Evolutionary conservation across 192 early-diverging fungal species (phyloP).

Genomic region (Coemansia sp.): DNA sequence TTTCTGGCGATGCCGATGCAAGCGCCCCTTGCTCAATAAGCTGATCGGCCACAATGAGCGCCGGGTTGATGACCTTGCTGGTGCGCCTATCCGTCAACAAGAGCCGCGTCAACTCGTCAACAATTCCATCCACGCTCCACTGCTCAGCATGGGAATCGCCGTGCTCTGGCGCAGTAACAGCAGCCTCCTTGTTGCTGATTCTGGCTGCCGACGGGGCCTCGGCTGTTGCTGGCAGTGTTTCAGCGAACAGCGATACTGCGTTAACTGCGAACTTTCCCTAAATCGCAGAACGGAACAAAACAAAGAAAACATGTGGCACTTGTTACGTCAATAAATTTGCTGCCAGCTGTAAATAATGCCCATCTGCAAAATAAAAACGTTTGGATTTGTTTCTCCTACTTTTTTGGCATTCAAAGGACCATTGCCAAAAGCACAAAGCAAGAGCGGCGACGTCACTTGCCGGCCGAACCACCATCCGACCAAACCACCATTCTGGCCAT

Average conservation of each 20-base stretch:
- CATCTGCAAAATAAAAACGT: background rate
- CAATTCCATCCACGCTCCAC: constrained; percentile 42
- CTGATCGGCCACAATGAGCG: constrained; percentile 52
- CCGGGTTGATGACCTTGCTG: constrained; percentile 52
- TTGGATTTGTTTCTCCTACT: background rate
- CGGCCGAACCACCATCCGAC: background rate
- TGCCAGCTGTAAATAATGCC: background rate
- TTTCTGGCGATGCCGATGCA: constrained; percentile 22
- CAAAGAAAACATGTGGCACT: background rate
- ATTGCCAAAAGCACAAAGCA: background rate
- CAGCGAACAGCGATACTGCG: constrained; percentile 47
- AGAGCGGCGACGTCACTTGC: background rate
- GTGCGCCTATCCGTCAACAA: constrained; percentile 48
- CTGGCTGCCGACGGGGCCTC: constrained; percentile 5
- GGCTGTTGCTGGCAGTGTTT: constrained; percentile 22
- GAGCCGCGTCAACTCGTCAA: constrained; percentile 46
- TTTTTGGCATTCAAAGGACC: background rate
- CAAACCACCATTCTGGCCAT: background rate
- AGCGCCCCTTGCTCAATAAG: constrained; percentile 50
- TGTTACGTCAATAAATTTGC: background rate
- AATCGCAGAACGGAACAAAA: background rate
- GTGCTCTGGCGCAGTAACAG: constrained; percentile 5
- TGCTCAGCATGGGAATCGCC: background rate
- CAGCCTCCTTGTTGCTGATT: background rate
- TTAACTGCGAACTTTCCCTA: constrained; percentile 54